Evolutionary conservation across 768 basidiomycete species (phyloP), one percentile per base, ranked within the genome.

Genomic region (Russula virescens): DNA sequence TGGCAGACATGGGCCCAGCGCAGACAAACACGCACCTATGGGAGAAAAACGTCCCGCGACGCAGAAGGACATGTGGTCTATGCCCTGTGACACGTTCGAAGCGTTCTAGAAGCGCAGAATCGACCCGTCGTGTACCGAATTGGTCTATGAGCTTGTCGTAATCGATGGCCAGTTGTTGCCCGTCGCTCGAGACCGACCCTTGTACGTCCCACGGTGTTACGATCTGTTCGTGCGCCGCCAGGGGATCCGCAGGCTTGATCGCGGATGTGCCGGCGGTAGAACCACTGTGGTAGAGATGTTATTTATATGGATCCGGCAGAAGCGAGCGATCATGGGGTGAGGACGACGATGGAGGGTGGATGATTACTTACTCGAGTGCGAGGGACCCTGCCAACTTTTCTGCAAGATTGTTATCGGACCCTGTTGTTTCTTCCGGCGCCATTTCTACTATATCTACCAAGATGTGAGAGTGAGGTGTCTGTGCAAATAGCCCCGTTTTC

Each of bases 201-300:
- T 96, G 89, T 8, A 98, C 97, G 68, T 98, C 94, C 91, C 97
- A 99, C 18, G 97, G 97, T 0, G 97, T 98, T 49, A 99, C 87
- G 57, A 94, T 80, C 73, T 98, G 95, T 19, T 81, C 85, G 56
- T 81, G 79, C 0, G 71, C 68, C 10, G 63, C 52, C 4, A 73
- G 56, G 0, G 71, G 69, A 49, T 72, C 66, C 13, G 69, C 73
- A 26, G 76, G 74, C 51, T 75, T 75, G 57, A 74, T 69, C 31
- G 70, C 70, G 0, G 71, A 68, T 1, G 68, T 31, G 31, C 5
- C 58, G 10, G 26, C 43, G 5, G 52, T 23, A 28, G 46, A 19
- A 13, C 14, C 11, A 47, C 63, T 60, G 31, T 14, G 38, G 10
- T 11, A 11, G 13, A 38, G 13, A 38, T 38, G 38, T 38, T 31